A percentile compares a stretch with the other conserved stretches of the same genome.
Evolutionary conservation across 805 yeast species (phyloP).

Genomic region (Lipomyces anomalus): DNA sequence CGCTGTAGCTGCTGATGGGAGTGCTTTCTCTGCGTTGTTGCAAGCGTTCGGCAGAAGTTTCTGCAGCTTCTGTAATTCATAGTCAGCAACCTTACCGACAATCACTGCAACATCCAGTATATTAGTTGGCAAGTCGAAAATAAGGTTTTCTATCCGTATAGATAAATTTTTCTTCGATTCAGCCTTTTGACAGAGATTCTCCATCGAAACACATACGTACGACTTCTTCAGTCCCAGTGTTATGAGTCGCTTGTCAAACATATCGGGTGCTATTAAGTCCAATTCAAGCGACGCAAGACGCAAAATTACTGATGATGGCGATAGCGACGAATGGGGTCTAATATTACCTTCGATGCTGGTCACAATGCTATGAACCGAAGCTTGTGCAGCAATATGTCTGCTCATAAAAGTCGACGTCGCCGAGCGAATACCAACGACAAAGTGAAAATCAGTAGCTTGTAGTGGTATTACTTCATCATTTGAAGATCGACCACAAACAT

Average conservation of each 20-base stretch:
- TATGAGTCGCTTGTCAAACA: conserved; percentile 4
- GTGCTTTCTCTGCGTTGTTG: too few species aligned
- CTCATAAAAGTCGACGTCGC: conserved; percentile 6
- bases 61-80: conserved; percentile 11
- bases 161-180: conserved; percentile 3
- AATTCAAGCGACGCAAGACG: conserved; percentile 12
- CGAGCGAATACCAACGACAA: conserved; percentile 8
- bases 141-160: conserved; percentile 10
- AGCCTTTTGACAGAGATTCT: conserved; percentile 3
- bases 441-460: conserved; percentile 1
- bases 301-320: conserved; percentile 11
- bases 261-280: conserved; percentile 9
- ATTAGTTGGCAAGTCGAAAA: conserved; percentile 11
- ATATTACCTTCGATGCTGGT: conserved; percentile 6
- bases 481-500: not conserved
- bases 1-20: too few species aligned
- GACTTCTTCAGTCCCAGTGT: conserved; percentile 7
- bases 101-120: conserved; percentile 9
- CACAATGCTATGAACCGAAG: conserved; percentile 13
- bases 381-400: conserved; percentile 8
- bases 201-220: conserved; percentile 9
- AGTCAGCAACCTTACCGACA: conserved; percentile 2
- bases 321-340: not conserved
- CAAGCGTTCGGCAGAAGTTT: too few species aligned
- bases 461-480: not conserved